A percentile compares a stretch with the other conserved stretches of the same genome.
Conservation (phyloP, 495 filamentous ascomycete genomes). For the Rostrohypoxylon terebratum region DNA sequence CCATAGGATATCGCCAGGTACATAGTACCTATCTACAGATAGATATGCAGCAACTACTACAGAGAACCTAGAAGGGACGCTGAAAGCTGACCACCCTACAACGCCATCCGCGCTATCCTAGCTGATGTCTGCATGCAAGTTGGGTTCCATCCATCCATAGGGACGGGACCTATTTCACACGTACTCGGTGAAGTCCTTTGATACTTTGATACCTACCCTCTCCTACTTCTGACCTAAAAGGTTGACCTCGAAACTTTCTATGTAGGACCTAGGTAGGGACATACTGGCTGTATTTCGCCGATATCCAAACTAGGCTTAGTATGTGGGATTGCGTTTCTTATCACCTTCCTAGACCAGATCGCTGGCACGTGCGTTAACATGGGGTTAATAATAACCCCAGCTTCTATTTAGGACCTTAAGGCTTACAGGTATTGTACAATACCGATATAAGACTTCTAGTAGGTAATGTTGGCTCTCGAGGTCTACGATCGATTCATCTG, state of each 20-base stretch:
- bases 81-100: conserved; percentile 1
- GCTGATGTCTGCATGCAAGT: conserved; percentile 30
- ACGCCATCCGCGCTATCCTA: not conserved
- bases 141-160: not conserved
- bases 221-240: not conserved
- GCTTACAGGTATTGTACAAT: too few relatives aligned
- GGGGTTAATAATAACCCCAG: not conserved
- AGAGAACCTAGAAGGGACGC: not conserved
- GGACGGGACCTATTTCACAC: not conserved
- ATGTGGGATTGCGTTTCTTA: not conserved
- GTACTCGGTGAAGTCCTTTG: not conserved
- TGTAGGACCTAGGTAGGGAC: too few relatives aligned
- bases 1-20: not conserved
- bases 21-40: too few relatives aligned
- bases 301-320: conserved; percentile 10
- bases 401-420: not conserved
- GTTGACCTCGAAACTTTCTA: not conserved
- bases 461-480: not conserved
- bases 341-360: conserved; percentile 33
- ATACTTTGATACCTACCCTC: too few relatives aligned
- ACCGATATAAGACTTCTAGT: not conserved
- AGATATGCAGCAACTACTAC: not conserved
- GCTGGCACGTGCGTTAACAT: conserved; percentile 15
- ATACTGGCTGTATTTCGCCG: not conserved
- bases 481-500: not conserved